Percentiles rank a stretch among this genome's conserved stretches.
Evolutionary conservation across 2,329 filamentous ascomycete genomes (phyloP).

Genomic region (Xylariaceae sp.): DNA sequence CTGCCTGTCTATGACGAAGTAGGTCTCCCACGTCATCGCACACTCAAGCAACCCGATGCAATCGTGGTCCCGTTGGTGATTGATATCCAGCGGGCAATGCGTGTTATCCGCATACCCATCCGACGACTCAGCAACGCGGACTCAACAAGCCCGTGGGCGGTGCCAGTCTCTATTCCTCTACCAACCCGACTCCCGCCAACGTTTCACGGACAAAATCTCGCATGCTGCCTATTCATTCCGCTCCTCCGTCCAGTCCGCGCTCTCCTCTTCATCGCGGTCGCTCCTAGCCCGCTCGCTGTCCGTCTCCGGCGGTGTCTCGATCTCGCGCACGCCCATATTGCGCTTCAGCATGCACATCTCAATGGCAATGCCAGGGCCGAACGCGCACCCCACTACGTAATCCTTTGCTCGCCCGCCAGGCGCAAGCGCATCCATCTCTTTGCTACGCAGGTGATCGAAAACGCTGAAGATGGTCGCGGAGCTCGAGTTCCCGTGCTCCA

Average conservation of each 20-base stretch:
- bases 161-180: conserved; percentile 8
- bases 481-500: conserved; percentile 63
- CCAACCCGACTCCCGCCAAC: conserved; percentile 26
- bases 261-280: conserved; percentile 38
- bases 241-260: conserved; percentile 30
- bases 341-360: conserved; percentile 65
- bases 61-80: not conserved
- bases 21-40: not conserved
- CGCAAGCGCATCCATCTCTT: conserved; percentile 56
- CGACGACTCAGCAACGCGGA: not conserved
- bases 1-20: not conserved
- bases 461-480: conserved; percentile 68
- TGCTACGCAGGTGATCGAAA: conserved; percentile 54
- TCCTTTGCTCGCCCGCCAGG: conserved; percentile 48
- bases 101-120: conserved; percentile 1
- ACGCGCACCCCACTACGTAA: conserved; percentile 63
- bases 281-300: conserved; percentile 47
- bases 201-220: conserved; percentile 23
- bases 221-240: conserved; percentile 15
- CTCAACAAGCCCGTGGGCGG: not conserved
- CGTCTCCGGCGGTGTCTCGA: conserved; percentile 52
- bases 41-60: not conserved
- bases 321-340: conserved; percentile 32
- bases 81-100: not conserved
- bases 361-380: conserved; percentile 64